Evolutionary conservation across 768 basidiomycete genomes (phyloP), one percentile per base, ranked within the genome.

Genomic region (Pleurotus cornucopiae): DNA sequence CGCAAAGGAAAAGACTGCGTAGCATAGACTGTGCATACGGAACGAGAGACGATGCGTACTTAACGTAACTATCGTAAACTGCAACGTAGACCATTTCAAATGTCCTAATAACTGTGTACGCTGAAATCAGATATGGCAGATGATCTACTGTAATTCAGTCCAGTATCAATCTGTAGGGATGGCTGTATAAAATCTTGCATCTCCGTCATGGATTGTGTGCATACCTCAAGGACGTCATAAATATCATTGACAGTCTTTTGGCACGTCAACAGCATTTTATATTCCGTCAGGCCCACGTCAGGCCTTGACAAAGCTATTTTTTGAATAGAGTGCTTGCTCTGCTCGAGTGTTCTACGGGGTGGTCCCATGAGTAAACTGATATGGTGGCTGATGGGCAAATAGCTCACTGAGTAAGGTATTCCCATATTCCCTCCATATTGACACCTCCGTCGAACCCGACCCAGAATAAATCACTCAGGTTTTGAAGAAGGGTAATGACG

Each of bases 221-320:
- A 26, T 20, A 52, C 51, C 51, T 52, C 37, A 20, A 52, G 38
- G 7, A 37, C 51, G 38, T 52, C 51, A n/a, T 26, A 52, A 18
- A 23, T 23, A 12, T 52, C 39, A 9, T 52, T 52, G 37, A 52
- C 51, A 16, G 38, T 40, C 51, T 41, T 39, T n/a, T 41, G 37
- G 38, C 51, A 52, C 9, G 16, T 21, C 37, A 52, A 13, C 11
- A 52, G 7, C 14, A 52, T 14, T 23, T 25, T 52, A 13, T 52
- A 52, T 6, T 41, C 51, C 20, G 30, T 11, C 4, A 41, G 39
- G 13, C 39, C 38, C 39, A 40, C 41, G 7, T 18, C 18, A 12
- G 23, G 5, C n/a, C 51, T 20, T 14, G 18, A 16, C 16, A 20
- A 18, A 41, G 39, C 38, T 37, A 52, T 20, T 40, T 23, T 37